Base-by-base conservation (phyloP, 164 flowering plant genomes). In the Magnolia kwangsiensis region DNA sequence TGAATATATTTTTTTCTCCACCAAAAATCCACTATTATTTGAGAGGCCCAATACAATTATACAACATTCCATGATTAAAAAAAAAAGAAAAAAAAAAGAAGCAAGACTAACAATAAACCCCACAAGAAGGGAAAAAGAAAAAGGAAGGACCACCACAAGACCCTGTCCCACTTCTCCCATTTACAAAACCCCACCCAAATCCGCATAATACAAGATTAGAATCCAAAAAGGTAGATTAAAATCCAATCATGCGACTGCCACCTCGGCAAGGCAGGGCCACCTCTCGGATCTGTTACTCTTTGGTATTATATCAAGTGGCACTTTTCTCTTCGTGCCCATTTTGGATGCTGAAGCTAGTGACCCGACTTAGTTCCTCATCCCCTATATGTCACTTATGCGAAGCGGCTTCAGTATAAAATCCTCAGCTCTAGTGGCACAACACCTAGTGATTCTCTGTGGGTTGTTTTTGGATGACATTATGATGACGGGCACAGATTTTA, bases 401-500 rank as follows among this genome's bases (percentile, higher is more conserved):
- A 81, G 78, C 13, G 83, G 83, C 73, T 81, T 81, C 49, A 59
- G 65, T 75, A 81, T 75, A 74, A 81, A 81, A 21, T 81, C 83
- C 72, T 81, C 78, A 19, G 83, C 83, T 75, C 83, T 80, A 13
- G 49, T 68, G 27, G 67, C 76, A 50, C 18, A 55, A 7, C 77
- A 82, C 84, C 82, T 82, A 58, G 71, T 72, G 63, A 82, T 82
- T 77, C 80, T 79, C 68, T 77, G 72, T 21, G 74, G 80, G 7
- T 66, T 78, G 11, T 82, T 74, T 51, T 82, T 82, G 27, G 82
- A 79, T 77, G 84, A 79, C 80, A 82, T 75, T 64, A 82, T 65
- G 24, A 82, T 82, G 37, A 82, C 82, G 14, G 84, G 84, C 50
- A 82, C 51, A 50, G 76, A 71, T 74, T 82, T 82, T 72, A 82